Base-by-base conservation (phyloP, 805 yeast genomes). In the Wickerhamomyces ciferrii region DNA sequence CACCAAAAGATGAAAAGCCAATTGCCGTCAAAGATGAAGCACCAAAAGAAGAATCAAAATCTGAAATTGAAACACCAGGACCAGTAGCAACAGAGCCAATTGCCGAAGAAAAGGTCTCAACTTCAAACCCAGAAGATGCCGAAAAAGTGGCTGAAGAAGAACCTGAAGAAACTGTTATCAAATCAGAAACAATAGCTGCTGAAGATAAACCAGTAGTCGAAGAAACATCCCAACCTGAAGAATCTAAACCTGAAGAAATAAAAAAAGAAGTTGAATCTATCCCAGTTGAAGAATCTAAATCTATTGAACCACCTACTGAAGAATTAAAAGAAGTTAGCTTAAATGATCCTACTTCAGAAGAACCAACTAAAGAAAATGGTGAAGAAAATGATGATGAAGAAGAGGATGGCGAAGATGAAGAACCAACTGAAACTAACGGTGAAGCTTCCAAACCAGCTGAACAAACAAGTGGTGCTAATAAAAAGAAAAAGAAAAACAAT, bases 401-500 rank as follows among this genome's bases (percentile, higher is more conserved):
- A 19, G 47, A 43, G 18, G 25, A 29, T 15, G 46, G 27, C 36
- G 39, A 36, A 21, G 44, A 41, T 18, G 21, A 34, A 14, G 46
- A 36, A 31, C 34, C 32, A 18, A 41, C 43, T 20, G 49, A 46
- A 17, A 40, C 39, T 17, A 17, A 50, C 21, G 52, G 34, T 23
- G 44, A 45, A 41, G 14, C 15, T n/a, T 32, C 35, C 15, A 23
- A 32, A 24, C 48, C 25, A 45, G 38, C 6, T 14, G 17, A 14
- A 5, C 39, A 11, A 14, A 6, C 38, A 18, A 18, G 23, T 35
- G 39, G 43, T 21, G 18, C 53, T 42, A 53, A 51, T 20, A 59
- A 58, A 41, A 65, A 63, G 53, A 66, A 64, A 49, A 67, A 63
- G 44, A 64, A 61, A 39, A 66, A 66, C 43, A 62, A 61, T 51